These are phyloP conservation scores for Haematococcus sp. DNA, from an alignment of 139 green algal genomes.

Conservation along the genomic window DNA sequence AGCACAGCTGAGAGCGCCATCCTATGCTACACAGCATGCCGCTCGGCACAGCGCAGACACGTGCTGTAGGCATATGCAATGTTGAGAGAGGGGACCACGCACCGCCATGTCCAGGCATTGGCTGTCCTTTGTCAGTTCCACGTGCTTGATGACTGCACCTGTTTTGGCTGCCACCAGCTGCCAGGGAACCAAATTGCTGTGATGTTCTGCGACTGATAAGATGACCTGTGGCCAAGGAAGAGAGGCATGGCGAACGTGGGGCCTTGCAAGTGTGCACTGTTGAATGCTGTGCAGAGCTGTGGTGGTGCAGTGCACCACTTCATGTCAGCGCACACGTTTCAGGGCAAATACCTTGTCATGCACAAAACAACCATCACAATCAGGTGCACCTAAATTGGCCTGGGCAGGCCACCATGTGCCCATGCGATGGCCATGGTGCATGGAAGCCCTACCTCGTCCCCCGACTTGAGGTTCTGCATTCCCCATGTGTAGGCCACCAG, in stretches of 20 bases:
- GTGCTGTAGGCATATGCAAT: no score
- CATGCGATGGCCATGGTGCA: neutral
- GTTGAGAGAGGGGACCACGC: no score
- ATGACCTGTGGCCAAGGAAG: conserved; percentile 67
- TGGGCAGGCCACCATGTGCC: neutral
- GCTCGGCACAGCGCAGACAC: no score
- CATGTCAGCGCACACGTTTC: no score
- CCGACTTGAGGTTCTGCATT: conserved; percentile 67
- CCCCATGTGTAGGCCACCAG: conserved; percentile 96
- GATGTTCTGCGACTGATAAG: conserved; percentile 94
- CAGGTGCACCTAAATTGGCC: no score
- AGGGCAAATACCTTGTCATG: no score
- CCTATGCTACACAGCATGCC: no score
- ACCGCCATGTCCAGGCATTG: conserved; percentile 73
- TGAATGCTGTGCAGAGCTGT: no score
- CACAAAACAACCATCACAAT: neutral
- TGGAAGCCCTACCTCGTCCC: conserved; percentile 91
- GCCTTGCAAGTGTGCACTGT: neutral
- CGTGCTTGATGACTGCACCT: conserved; percentile 75
- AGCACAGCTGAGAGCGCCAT: no score
- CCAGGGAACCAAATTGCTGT: conserved; percentile 98
- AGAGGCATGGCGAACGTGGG: no score
- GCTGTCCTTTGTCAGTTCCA: conserved; percentile 57
- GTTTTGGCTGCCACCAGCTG: conserved; percentile 86
- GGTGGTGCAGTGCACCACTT: no score